phyloP scores from a whole-genome alignment of 768 basidiomycete species.

The Xanthoconium purpureum region DNA sequence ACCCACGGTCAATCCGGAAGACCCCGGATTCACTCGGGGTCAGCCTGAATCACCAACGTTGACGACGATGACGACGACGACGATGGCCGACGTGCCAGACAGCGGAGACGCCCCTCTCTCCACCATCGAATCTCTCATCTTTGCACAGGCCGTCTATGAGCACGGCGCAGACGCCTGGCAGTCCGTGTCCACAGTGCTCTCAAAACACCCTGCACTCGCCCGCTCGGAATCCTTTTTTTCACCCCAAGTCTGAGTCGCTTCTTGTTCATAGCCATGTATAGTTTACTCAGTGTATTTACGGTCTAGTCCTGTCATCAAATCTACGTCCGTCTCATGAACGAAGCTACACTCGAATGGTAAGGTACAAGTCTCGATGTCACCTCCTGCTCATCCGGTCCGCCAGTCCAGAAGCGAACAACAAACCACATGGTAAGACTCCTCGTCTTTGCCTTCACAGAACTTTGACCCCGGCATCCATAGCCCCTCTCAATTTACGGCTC shows the following conservation, averaged over 20 bases:
- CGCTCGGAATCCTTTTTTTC: constrained; percentile 67
- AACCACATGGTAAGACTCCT: constrained; percentile 47
- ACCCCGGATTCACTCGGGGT: constrained; percentile 19
- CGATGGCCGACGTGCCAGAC: constrained; percentile 2
- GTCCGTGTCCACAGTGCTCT: constrained; percentile 60
- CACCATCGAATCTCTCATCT: constrained; percentile 69
- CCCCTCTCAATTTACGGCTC: constrained; percentile 60
- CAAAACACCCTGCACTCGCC: constrained; percentile 65
- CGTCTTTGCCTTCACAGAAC: neutral
- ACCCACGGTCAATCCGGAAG: constrained; percentile 13
- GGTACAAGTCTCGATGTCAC: constrained; percentile 14
- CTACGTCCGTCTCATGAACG: constrained; percentile 67
- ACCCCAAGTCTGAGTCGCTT: constrained; percentile 49
- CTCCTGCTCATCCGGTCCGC: neutral
- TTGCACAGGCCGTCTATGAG: constrained; percentile 86
- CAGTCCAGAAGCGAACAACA: constrained; percentile 49
- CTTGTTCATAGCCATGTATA: constrained; percentile 6
- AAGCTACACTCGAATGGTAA: constrained; percentile 63
- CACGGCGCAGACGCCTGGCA: constrained; percentile 70
- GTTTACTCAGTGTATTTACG: constrained; percentile 15
- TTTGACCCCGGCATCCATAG: constrained; percentile 36
- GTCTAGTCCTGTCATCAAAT: constrained; percentile 63
- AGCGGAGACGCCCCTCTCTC: constrained; percentile 16
- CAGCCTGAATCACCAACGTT: neutral
- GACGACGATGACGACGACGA: constrained; percentile 15